Base-by-base conservation (phyloP, 2,329 filamentous ascomycete species). In the Chlorencoelia australis region DNA sequence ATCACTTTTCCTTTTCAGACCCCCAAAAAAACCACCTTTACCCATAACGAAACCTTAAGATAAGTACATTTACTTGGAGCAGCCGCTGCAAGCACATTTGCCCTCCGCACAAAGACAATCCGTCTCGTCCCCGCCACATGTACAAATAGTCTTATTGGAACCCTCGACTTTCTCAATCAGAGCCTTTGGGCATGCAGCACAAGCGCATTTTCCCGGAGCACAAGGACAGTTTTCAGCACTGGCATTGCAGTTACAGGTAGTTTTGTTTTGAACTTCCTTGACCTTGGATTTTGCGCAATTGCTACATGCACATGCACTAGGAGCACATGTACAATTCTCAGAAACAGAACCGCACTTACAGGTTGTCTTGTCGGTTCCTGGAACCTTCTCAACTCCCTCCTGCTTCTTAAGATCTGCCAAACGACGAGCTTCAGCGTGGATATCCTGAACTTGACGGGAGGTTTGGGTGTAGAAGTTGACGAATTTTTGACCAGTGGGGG, bases 361-460 rank as follows among this genome's bases (percentile, higher is more conserved):
- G 32, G 45, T 49, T 48, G 59, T 60, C 42, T 64, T 61, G 37
- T 61, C 58, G 48, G 53, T 66, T 56, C 48, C 48, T 25, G 47
- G 30, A 21, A 44, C 50, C 27, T 47, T 49, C 14, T 43, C 32
- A 29, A 69, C 70, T 14, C 72, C 60, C 58, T 56, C 68, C 43
- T 75, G 63, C 58, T 76, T 79, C 79, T 95, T 95, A 49, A 98
- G 62, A 47, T 94, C 78, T 33, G 89, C 89, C 37, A 98, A 69
- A 50, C 91, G 79, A 45, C 81, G 73, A 20, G 91, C 91, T 70
- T 98, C 91, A 44, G 71, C 73, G 64, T 98, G 91, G 30, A 98
- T 91, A 58, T 98, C 91, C 52, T 86, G 71, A 20, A 95, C 87
- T 64, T 96, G 88, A 66, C 86, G 86, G 59, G 82, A 79, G 45